A percentile compares a stretch with the other conserved stretches of the same genome.
phyloP scores from a whole-genome alignment of 2,329 filamentous ascomycete genomes.

The Ophiobolus disseminans region DNA sequence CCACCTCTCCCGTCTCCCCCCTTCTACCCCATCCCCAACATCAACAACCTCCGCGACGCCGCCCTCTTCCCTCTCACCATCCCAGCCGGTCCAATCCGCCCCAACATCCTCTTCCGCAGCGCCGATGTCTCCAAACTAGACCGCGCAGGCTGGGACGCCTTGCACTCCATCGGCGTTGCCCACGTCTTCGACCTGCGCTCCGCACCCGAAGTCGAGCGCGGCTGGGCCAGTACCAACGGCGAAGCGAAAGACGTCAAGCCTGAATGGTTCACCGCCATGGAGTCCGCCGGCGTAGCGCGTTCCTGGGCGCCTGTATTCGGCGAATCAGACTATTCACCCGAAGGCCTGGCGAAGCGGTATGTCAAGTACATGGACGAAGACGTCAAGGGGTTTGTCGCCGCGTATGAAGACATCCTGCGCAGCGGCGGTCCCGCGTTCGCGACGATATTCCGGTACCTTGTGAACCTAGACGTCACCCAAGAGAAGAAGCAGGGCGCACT shows the following conservation, averaged over 20 bases:
- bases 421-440: constrained; percentile 61
- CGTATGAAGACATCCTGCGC: constrained; percentile 68
- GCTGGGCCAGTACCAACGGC: constrained; percentile 29
- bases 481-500: constrained; percentile 57
- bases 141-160: constrained; percentile 23
- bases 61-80: constrained; percentile 32
- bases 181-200: constrained; percentile 74
- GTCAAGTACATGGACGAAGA: constrained; percentile 65
- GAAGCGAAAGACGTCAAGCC: constrained; percentile 29
- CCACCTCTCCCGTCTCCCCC: constrained; percentile 70
- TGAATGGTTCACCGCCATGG: constrained; percentile 31
- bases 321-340: constrained; percentile 67
- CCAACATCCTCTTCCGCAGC: constrained; percentile 68
- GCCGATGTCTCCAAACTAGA: constrained; percentile 63
- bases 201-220: constrained; percentile 62
- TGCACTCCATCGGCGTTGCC: constrained; percentile 63
- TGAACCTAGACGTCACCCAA: constrained; percentile 37
- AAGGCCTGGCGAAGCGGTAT: constrained; percentile 67
- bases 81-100: constrained; percentile 51
- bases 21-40: constrained; percentile 62
- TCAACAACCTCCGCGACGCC: constrained; percentile 53
- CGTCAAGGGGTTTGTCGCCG: constrained; percentile 66
- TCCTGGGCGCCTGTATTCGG: constrained; percentile 71
- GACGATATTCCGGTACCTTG: constrained; percentile 69
- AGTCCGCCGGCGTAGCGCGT: constrained; percentile 54